These are phyloP conservation scores for Heracleum sosnowskyi DNA, from an alignment of 129 eudicot species.

Conservation along the genomic window DNA sequence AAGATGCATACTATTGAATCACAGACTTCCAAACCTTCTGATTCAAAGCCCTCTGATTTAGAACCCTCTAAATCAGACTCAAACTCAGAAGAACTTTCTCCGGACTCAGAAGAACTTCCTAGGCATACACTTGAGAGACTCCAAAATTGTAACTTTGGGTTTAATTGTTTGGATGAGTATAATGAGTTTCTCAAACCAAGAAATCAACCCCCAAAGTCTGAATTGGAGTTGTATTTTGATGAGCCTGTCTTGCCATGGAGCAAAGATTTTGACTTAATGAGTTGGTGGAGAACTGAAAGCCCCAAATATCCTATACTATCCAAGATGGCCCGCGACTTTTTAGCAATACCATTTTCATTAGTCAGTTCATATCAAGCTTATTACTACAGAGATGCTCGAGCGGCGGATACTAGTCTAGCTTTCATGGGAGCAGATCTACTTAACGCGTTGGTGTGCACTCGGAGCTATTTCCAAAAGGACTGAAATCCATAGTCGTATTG, in stretches of 20 bases:
- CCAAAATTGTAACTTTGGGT: slow-evolving; percentile 3
- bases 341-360: slow-evolving; percentile 32
- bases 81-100: background rate
- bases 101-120: background rate
- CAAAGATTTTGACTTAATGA: slow-evolving; percentile 19
- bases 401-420: background rate
- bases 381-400: background rate
- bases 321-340: slow-evolving; percentile 29
- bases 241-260: slow-evolving; percentile 29
- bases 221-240: slow-evolving; percentile 23
- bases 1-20: background rate
- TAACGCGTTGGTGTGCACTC: slow-evolving; percentile 25
- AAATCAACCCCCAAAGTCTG: slow-evolving; percentile 20
- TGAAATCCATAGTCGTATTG: background rate
- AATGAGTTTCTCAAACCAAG: slow-evolving; percentile 2
- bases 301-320: slow-evolving; percentile 26
- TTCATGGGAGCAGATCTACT: background rate
- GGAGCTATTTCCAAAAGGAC: slow-evolving; percentile 18
- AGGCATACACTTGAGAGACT: background rate
- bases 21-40: background rate
- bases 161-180: slow-evolving; percentile 12
- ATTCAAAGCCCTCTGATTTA: background rate
- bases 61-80: background rate
- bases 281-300: slow-evolving; percentile 31
- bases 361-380: slow-evolving; percentile 16